Base-by-base conservation (phyloP, 2,329 filamentous ascomycete genomes). In the Orbilia ellipsospora region DNA sequence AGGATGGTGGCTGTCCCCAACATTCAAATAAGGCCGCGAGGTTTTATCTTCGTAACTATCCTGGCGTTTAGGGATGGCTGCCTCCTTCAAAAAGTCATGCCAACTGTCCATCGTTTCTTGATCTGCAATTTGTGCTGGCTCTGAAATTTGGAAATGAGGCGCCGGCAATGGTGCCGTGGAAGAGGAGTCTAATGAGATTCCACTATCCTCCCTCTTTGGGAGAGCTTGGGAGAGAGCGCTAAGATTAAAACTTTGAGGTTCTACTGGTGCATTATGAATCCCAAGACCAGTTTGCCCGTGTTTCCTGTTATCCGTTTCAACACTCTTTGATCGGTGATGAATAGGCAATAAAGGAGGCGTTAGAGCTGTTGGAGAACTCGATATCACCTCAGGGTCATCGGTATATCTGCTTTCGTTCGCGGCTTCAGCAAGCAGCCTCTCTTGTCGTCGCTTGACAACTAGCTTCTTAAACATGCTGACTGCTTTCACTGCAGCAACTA, bases 401-500 rank as follows among this genome's bases (percentile, higher is more conserved):
- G 31, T 65, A 15, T 64, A 69, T 36, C 42, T 18, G 23, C 8
- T 44, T 28, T 63, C 60, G 1, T 50, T 70, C 36, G 66, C 54
- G 7, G 57, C 57, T 44, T 61, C 50, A 18, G 74, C 52, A 10
- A 72, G 57, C 45, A 76, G 55, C 8, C 70, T 62, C 15, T 77
- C 73, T 54, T 78, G 76, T 28, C 73, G 62, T n/a, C 78, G 77
- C 60, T 60, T 77, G 31, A 77, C 61, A n/a, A 76, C 78, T 15
- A 79, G 44, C 83, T 83, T 66, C 81, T 96, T 97, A 85, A 98
- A 97, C 70, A 91, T 92, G 77, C 90, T 90, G 48, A 96, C 94
- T 2, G 94, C 95, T 87, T 92, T 95, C 86, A 93, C 91, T 78
- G 98, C 92, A 62, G 90, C 92, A 69, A 98, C 85, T 1, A 98